A percentile compares a stretch with the other conserved stretches of the same genome.
Evolutionary conservation across 2,329 filamentous ascomycete genomes (phyloP).

Genomic region (Cercospora sp.): DNA sequence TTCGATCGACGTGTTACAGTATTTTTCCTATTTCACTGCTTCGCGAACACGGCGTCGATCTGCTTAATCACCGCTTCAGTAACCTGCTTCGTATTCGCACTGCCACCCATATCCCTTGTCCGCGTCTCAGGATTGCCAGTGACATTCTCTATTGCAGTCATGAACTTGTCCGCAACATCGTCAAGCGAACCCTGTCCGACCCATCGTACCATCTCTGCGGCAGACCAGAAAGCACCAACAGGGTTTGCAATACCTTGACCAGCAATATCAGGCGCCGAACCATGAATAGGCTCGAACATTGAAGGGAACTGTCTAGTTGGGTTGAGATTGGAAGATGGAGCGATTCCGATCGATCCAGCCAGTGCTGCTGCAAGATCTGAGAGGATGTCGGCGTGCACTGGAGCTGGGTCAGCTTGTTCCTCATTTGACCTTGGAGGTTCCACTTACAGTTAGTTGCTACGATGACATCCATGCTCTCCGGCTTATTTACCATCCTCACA

Average conservation of each 20-base stretch:
- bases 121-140: constrained; percentile 53
- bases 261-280: constrained; percentile 54
- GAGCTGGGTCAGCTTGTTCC: constrained; percentile 10
- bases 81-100: constrained; percentile 57
- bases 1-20: neutral
- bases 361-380: constrained; percentile 70
- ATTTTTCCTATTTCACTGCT: constrained; percentile 14
- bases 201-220: constrained; percentile 67
- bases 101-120: constrained; percentile 62
- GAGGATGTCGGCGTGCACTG: constrained; percentile 47
- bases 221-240: constrained; percentile 68
- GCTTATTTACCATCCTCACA: constrained; percentile 50
- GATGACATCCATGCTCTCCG: constrained; percentile 49
- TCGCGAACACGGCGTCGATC: constrained; percentile 48
- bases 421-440: neutral
- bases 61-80: constrained; percentile 59
- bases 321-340: constrained; percentile 69
- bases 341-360: constrained; percentile 70
- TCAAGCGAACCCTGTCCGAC: constrained; percentile 54
- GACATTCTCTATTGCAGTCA: constrained; percentile 63
- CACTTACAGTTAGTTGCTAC: constrained; percentile 54
- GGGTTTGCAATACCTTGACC: constrained; percentile 65
- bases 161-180: constrained; percentile 57
- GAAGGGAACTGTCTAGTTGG: constrained; percentile 60
- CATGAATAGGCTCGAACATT: constrained; percentile 63